Base-by-base conservation (phyloP, 148 eudicot genomes). In the Agrostemma githago region DNA sequence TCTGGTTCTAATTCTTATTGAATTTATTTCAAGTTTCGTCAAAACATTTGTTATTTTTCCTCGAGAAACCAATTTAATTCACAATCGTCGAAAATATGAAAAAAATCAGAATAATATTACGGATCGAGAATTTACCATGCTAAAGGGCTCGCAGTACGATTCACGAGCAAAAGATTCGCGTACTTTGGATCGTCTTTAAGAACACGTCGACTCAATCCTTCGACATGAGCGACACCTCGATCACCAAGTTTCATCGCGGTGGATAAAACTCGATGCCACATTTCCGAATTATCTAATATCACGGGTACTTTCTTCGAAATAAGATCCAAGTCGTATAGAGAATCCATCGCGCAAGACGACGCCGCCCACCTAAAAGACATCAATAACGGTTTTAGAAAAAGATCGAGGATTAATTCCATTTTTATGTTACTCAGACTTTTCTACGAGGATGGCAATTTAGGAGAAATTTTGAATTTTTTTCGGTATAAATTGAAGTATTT, bases 141-240 rank as follows among this genome's bases (percentile, higher is more conserved):
- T 53, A 95, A 85, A 82, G 92, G 94, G 56, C 88, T 95, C 66
- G 98, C 97, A 68, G 98, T 95, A 76, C 97, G 88, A 78, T 95
- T 92, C 48, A 95, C 79, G 76, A 95, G 89, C 84, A 95, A 73
- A 70, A 88, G 82, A 81, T 86, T 83, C 34, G 96, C 78, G 74
- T 88, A 92, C 73, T 43, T 77, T 76, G 80, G 78, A 76, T 83
- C 86, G 66, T 84, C 86, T 81, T 83, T 84, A 48, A 95, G 88
- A 37, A 86, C 86, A 70, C 53, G 74, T 63, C 92, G 85, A 73
- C 86, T 88, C 70, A 86, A 74, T 66, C 93, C 89, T 76, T 83
- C 76, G 20, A 92, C 91, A 79, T 95, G 89, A 60, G 97, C 89
- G 72, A 87, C 85, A 67, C 88, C 93, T 85, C 96, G 86, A 44